Base-by-base conservation (phyloP, 495 filamentous ascomycete species). In the Aspergillus incahuasiensis region DNA sequence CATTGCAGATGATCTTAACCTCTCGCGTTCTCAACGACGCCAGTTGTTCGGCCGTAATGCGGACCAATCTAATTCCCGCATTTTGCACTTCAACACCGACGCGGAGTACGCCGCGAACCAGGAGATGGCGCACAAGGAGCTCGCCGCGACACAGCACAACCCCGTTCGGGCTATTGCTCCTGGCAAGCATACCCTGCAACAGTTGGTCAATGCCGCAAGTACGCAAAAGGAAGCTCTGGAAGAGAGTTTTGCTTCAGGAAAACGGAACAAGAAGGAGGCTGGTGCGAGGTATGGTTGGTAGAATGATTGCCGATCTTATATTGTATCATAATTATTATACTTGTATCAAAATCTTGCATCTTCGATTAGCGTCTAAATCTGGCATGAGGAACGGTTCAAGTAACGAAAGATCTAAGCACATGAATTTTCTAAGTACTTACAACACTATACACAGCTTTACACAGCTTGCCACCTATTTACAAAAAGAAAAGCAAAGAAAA, bases 41-140 rank as follows among this genome's bases (percentile, higher is more conserved):
- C 91, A 92, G 56, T 83, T 96, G 9, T 89, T 96, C 56, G 91
- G 91, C 22, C 86, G 91, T 4, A 68, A 74, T 52, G 67, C 62
- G 3, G 65, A 60, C 41, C 52, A 66, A 9, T 62, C 63, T n/a
- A 59, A 71, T 38, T 70, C 71, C 6, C 78, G 72, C 20, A 74
- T 95, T 8, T 71, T 89, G 44, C 87, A 83, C 55, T 95, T 97
- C 83, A 87, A 92, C 70, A 92, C 88, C 38, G 90, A 91, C 66
- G 67, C 71, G 48, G 91, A 97, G 69, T 97, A 97, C 72, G 82
- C 77, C 15, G 80, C 85, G 52, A 97, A 97, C 69, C 86, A 92
- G 69, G 74, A 73, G 46, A 39, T 71, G 51, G 59, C 66, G 7
- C 61, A 65, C 19, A 30, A 69, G 40, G 71, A 78, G 21, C 69